Evolutionary conservation across 2,329 filamentous ascomycete species (phyloP), one percentile per base, ranked within the genome.

Genomic region (Diaporthe longicolla): DNA sequence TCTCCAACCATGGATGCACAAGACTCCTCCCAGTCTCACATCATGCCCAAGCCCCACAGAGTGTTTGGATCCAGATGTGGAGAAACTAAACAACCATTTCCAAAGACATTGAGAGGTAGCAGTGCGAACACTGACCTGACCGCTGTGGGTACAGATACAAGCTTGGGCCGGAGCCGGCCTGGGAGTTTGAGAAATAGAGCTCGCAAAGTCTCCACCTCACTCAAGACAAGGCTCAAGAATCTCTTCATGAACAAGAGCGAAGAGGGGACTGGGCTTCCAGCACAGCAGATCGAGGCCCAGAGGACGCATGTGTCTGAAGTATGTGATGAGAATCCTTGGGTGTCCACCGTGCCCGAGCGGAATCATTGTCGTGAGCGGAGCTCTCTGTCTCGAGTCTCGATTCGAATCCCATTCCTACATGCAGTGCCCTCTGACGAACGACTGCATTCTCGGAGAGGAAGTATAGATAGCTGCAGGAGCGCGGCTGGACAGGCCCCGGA

Each of bases 171-270:
- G 7, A 54, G 75, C 3, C 83, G 81, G 50, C 79, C 83, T 26
- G 80, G 79, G 6, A 82, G 81, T 5, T 77, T 92, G 37, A 86
- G 85, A 59, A 82, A 84, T 40, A 91, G 88, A 68, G 89, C 89
- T 15, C 87, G 92, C 32, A 91, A 90, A 43, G 89, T 91, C 19
- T 94, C 93, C 0, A 87, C 85, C 21, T 89, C 88, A 0, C 78
- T 95, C 52, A 93, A 88, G 78, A 87, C 85, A 63, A 93, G 87
- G 73, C 78, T 95, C 74, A 92, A 88, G 80, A 87, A 82, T 50
- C 83, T 92, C 0, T 91, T 93, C 76, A 84, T 84, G 10, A 84
- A 81, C 79, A 82, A 73, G 59, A 83, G 84, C 0, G 81, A 82
- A 7, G 81, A 82, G 26, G 78, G 81, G 2, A 74, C 78, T 0